Evolutionary conservation across 768 basidiomycete species (phyloP), one percentile per base, ranked within the genome.

Genomic region (Amanita muscaria): DNA sequence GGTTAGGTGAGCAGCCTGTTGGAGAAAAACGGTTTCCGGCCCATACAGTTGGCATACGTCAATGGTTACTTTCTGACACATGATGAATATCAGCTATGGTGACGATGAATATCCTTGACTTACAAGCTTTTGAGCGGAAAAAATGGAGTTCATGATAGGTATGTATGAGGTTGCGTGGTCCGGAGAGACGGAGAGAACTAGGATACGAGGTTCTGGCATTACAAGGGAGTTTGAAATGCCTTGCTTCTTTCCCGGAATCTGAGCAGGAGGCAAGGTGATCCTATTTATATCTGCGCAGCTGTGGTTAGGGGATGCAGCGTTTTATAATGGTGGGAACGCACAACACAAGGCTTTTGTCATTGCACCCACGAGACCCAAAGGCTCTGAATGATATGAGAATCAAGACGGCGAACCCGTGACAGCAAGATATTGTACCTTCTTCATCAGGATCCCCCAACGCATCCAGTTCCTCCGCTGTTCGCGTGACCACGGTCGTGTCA

Each of bases 61-160:
- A 56, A 99, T 94, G 2, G 88, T 88, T 15, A 94, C 87, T 80
- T 89, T 93, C 94, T 97, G 59, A 34, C 32, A 25, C n/a, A n/a
- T n/a, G n/a, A n/a, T 44, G 47, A 48, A 37, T 51, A 40, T 35
- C 36, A 38, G 27, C 9, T 21, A 14, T 18, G 22, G 22, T 14
- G 36, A 15, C 42, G 40, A 30, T 31, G 18, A 42, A 33, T 48
- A 45, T 16, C 40, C 21, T 32, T 47, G 45, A 63, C 83, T 53
- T 51, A 88, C 94, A 53, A 91, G 72, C 68, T 99, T 99, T 63
- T 99, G 96, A 4, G 96, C 96, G 14, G 93, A 92, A 65, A 99
- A 99, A 39, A 98, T 98, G 43, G 92, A 83, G 60, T 98, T 98
- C 96, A 99, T 99, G 59, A 98, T 82, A 19, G 94, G 89, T 39